Evolutionary conservation across 805 yeast genomes (phyloP).

Genomic region (Candida quercuum): DNA sequence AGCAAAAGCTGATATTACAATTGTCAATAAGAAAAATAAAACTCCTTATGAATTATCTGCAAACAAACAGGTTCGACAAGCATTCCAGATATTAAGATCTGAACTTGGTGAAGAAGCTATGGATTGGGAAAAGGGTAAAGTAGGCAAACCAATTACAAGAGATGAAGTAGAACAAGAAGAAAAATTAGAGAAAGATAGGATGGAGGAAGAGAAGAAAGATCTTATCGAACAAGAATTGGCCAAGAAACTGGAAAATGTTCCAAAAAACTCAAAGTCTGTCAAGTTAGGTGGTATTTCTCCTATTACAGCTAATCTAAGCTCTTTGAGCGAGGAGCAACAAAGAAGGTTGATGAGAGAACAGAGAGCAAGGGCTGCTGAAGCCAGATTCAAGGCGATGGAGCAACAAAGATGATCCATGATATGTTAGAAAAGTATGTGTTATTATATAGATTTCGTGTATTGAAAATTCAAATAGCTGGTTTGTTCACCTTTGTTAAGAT

Average conservation of each 20-base stretch:
- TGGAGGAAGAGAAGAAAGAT: slow-evolving; percentile 34
- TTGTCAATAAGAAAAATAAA: slow-evolving; percentile 46
- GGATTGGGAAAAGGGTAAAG: slow-evolving; percentile 66
- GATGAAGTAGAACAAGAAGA: slow-evolving; percentile 47
- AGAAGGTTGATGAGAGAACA: slow-evolving; percentile 85
- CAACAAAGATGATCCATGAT: no score
- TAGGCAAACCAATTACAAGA: slow-evolving; percentile 52
- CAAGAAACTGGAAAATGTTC: slow-evolving; percentile 37
- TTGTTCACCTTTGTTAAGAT: slow-evolving; percentile 36
- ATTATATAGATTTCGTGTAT: background rate
- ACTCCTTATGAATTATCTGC: slow-evolving; percentile 66
- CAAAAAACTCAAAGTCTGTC: slow-evolving; percentile 31
- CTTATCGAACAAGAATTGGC: slow-evolving; percentile 39
- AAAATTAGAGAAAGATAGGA: slow-evolving; percentile 30
- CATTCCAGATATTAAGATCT: slow-evolving; percentile 65
- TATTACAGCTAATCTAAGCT: slow-evolving; percentile 42
- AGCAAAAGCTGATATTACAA: slow-evolving; percentile 66
- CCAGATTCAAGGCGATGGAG: slow-evolving; percentile 45
- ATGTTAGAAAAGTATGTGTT: background rate
- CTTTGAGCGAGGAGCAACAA: slow-evolving; percentile 70
- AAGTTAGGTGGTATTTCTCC: slow-evolving; percentile 24
- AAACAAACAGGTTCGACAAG: slow-evolving; percentile 38
- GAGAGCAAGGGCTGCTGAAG: slow-evolving; percentile 95
- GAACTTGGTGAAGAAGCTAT: slow-evolving; percentile 63
- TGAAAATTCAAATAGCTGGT: slow-evolving; percentile 12